Evolutionary conservation across 1,139 yeast genomes (phyloP), one percentile per base, ranked within the genome.

Genomic region (Geotrichum klebahnii): DNA sequence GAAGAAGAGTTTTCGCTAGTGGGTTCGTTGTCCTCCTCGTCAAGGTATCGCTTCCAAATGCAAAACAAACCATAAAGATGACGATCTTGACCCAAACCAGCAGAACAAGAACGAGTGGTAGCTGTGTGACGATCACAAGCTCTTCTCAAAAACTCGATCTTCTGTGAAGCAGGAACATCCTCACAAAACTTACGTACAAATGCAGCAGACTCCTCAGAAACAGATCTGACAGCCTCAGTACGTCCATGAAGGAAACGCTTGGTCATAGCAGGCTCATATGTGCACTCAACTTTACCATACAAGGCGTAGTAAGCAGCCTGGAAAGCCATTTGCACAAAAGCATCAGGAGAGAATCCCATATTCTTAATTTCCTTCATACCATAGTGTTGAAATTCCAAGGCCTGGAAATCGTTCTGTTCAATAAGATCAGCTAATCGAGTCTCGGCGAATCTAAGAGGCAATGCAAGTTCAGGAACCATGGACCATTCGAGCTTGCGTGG

Each of bases 211-310:
- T 87, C 89, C 57, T 78, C 75, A 10, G 94, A 81, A 1, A 88
- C 96, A 0, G 95, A 78, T 59, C 96, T 76, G 49, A 89, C 80
- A 3, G 96, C 95, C 67, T 89, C 97, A 0, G 97, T 89, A 64
- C 97, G 77, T n/a, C 96, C 97, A 65, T 89, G 96, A 57, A 82
- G 77, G 63, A 82, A 89, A 53, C 74, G 74, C 66, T 89, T 89
- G 1, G 96, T 89, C 97, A 89, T 89, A 9, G 96, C 96, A 2
- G 97, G 97, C 69, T 89, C 97, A 67, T 89, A 89, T 12, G 96
- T 87, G 59, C 95, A 86, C 66, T 88, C 97, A 38, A 88, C 94
- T 63, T 85, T 85, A 42, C 97, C 97, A 65, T 89, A 89, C 48
- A 89, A 75, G 0, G 96, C 95, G 64, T 87, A 89, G 67, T 88